A percentile compares a stretch with the other conserved stretches of the same genome.
Conservation (phyloP, 2,329 filamentous ascomycete genomes). For the Botryotinia calthae region DNA sequence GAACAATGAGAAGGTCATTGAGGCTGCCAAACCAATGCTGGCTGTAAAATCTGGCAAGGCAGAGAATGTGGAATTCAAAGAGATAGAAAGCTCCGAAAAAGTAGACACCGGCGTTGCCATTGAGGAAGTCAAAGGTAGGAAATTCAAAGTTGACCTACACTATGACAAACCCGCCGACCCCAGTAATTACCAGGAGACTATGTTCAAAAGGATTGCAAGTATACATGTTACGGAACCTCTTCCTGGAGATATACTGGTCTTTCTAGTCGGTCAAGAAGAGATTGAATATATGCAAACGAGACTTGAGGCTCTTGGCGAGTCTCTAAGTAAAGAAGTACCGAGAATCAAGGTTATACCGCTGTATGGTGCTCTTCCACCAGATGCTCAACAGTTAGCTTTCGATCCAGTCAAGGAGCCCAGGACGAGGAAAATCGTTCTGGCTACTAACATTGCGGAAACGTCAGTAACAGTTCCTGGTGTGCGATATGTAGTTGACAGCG, state of each 20-base stretch:
- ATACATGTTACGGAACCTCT: conserved; percentile 84
- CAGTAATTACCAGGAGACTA: conserved; percentile 72
- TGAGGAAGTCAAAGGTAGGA: conserved; percentile 74
- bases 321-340: conserved; percentile 71
- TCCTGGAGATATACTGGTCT: conserved; percentile 92
- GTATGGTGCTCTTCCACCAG: conserved; percentile 85
- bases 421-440: conserved; percentile 84
- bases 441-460: conserved; percentile 98
- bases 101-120: conserved; percentile 33
- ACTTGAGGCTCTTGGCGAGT: conserved; percentile 74
- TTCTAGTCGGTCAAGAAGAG: conserved; percentile 88
- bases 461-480: conserved; percentile 95
- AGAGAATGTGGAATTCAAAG: background rate
- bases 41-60: conserved; percentile 1
- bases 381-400: conserved; percentile 84
- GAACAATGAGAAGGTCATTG: conserved; percentile 5
- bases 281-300: conserved; percentile 80
- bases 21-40: conserved; percentile 11
- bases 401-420: conserved; percentile 65
- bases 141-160: conserved; percentile 76
- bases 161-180: conserved; percentile 70
- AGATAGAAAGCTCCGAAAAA: background rate
- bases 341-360: conserved; percentile 72
- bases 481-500: conserved; percentile 85
- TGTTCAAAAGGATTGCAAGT: conserved; percentile 79